Evolutionary conservation across 1,139 yeast species (phyloP).

Genomic region (Pichia sp.): DNA sequence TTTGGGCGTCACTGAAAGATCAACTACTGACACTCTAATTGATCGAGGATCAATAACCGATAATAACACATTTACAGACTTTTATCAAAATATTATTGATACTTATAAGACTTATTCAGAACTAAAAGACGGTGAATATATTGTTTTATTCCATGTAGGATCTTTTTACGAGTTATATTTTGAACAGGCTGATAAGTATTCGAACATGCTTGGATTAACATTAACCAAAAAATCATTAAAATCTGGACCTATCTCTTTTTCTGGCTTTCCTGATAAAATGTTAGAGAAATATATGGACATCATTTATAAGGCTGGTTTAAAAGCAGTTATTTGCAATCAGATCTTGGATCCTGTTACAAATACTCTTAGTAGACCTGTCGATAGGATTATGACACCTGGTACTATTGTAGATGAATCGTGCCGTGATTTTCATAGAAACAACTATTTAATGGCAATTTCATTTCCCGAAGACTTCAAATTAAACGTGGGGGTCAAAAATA

Average conservation of each 20-base stretch:
- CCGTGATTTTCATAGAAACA: constrained; percentile 64
- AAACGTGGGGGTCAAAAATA: constrained; percentile 39
- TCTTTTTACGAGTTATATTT: constrained; percentile 86
- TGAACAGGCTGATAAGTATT: constrained; percentile 76
- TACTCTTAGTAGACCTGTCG: constrained; percentile 59
- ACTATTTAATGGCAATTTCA: constrained; percentile 60
- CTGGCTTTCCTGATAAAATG: constrained; percentile 80
- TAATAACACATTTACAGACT: constrained; percentile 22
- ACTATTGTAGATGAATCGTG: constrained; percentile 85
- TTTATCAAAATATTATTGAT: constrained; percentile 32
- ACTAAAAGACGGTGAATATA: constrained; percentile 47
- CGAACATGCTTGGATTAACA: constrained; percentile 62
- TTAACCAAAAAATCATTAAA: constrained; percentile 44
- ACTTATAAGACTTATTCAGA: constrained; percentile 39
- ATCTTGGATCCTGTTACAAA: constrained; percentile 32
- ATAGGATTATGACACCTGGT: constrained; percentile 87
- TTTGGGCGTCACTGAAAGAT: too few relatives aligned
- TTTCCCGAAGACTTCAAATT: constrained; percentile 44
- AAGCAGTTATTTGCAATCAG: constrained; percentile 82
- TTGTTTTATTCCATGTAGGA: constrained; percentile 83
- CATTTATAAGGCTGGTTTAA: constrained; percentile 59
- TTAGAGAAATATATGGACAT: constrained; percentile 67
- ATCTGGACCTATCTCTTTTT: constrained; percentile 62
- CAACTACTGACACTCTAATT: not conserved
- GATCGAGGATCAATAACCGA: constrained; percentile 15